Conservation (phyloP, 2,329 filamentous ascomycete genomes). For the Colletotrichum orbiculare region DNA sequence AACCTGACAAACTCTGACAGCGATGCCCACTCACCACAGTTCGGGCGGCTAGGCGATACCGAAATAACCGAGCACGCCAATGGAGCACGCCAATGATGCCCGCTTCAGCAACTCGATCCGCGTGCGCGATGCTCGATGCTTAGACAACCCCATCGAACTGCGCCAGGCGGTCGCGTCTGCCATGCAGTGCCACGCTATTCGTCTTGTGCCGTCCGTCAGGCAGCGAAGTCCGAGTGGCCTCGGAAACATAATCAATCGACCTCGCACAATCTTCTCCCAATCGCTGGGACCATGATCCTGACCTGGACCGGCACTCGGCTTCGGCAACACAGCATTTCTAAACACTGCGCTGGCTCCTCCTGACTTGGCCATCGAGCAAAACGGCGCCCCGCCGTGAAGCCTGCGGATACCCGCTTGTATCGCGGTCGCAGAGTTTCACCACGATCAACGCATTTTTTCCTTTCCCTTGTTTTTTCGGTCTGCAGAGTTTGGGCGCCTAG, state of each 20-base stretch:
- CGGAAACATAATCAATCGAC: too few relatives aligned
- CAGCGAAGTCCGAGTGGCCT: background rate
- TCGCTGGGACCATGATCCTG: slow-evolving; percentile 21
- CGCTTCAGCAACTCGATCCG: slow-evolving; percentile 22
- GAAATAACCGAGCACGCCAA: slow-evolving; percentile 1
- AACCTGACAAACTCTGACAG: slow-evolving; percentile 10
- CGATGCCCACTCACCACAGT: slow-evolving; percentile 5
- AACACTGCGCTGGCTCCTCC: slow-evolving; percentile 1
- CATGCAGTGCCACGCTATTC: slow-evolving; percentile 3
- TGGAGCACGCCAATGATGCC: slow-evolving; percentile 16
- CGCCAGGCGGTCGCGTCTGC: slow-evolving; percentile 2
- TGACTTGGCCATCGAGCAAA: slow-evolving; percentile 2
- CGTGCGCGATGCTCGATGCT: slow-evolving; percentile 22
- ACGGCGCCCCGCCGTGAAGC: slow-evolving; percentile 19
- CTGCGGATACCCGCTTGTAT: slow-evolving; percentile 21
- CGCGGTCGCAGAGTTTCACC: slow-evolving; percentile 21
- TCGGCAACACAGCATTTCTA: background rate
- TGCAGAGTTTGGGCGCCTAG: background rate
- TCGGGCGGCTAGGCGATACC: background rate
- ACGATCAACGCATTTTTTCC: slow-evolving; percentile 3
- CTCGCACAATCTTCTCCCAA: background rate
- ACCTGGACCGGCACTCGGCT: background rate
- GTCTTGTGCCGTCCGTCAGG: background rate
- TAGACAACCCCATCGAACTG: slow-evolving; percentile 16
- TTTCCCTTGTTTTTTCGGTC: slow-evolving; percentile 9